These are phyloP conservation scores for peach (Prunus persica) DNA, from an alignment of 306 rosid species.

Conservation along the genomic window DNA sequence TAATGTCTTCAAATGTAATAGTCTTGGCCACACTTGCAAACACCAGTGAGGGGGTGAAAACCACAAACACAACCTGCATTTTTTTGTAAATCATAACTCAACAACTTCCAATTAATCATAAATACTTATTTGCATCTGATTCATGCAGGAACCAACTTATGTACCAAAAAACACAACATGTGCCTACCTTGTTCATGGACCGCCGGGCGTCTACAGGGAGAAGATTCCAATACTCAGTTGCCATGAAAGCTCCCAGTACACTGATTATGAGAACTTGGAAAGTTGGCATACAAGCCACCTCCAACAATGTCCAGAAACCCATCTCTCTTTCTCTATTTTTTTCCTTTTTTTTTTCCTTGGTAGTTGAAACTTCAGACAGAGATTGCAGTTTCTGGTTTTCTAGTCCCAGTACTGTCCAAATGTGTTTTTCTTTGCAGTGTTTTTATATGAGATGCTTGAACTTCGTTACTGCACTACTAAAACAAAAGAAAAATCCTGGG, in stretches of 20 bases:
- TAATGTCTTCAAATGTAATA: constrained; percentile 72
- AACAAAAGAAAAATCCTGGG: constrained; percentile 16
- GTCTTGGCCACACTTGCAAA: constrained; percentile 70
- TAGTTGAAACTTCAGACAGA: not conserved
- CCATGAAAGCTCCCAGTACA: constrained; percentile 71
- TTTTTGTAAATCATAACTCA: not conserved
- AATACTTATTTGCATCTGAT: not conserved
- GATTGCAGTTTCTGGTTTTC: not conserved
- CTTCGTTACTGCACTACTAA: not conserved
- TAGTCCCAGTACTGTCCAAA: not conserved
- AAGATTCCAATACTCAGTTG: constrained; percentile 54
- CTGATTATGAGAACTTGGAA: constrained; percentile 69
- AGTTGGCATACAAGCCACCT: constrained; percentile 73
- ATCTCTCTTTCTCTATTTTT: constrained; percentile 10
- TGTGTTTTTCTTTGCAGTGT: not conserved
- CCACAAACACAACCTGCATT: constrained; percentile 69
- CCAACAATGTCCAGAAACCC: constrained; percentile 61
- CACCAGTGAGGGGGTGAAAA: constrained; percentile 84
- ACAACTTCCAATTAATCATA: not conserved
- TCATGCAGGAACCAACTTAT: not conserved
- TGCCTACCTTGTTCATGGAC: constrained; percentile 68
- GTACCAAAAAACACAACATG: not conserved
- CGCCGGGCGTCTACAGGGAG: constrained; percentile 52
- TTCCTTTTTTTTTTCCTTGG: not conserved
- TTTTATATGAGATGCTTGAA: not conserved